Base-by-base conservation (phyloP, 202 grass and related monocot species). In the Panicum hallii region DNA sequence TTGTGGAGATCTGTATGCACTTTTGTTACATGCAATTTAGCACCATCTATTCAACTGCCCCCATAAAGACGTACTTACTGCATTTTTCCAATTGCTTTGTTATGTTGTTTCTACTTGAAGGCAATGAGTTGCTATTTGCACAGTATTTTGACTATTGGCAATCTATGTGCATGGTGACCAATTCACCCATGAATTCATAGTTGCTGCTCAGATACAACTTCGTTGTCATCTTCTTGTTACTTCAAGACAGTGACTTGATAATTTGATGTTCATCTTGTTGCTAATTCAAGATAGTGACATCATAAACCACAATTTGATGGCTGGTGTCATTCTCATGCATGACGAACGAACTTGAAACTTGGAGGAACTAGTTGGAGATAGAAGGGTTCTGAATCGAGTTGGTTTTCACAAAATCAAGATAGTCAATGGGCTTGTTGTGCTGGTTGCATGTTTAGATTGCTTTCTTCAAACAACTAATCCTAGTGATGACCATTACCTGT, bases 1-100 rank as follows among this genome's bases (percentile, higher is more conserved):
- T 72, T 69, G 3, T 42, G 42, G 12, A 20, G 17, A 84, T 74
- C 63, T 64, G 11, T 84, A 36, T 80, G 22, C 58, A 55, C 64
- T 54, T 42, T 55, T 87, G 3, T 84, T 75, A 76, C 69, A 87
- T 87, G 63, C 64, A 82, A 65, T 82, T 55, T 22, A 68, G 1
- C 42, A 63, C 19, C 12, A 67, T 83, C 38, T 79, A 43, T 46
- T 52, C 5, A 52, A 50, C 38, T 69, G 48, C 28, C 15, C 19
- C 6, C 20, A 65, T 72, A 16, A 74, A 47, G 9, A 48, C 50
- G 32, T 53, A 10, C 57, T 53, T 78, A 19, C 66, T 83, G 9
- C 69, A 54, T 54, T 9, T 30, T 41, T 23, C 40, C 14, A 75
- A 42, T 80, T 66, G 7, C 46, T 63, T 53, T 69, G 53, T 80